phyloP scores from a whole-genome alignment of 495 filamentous ascomycete species.

The Bombardia bombarda region DNA sequence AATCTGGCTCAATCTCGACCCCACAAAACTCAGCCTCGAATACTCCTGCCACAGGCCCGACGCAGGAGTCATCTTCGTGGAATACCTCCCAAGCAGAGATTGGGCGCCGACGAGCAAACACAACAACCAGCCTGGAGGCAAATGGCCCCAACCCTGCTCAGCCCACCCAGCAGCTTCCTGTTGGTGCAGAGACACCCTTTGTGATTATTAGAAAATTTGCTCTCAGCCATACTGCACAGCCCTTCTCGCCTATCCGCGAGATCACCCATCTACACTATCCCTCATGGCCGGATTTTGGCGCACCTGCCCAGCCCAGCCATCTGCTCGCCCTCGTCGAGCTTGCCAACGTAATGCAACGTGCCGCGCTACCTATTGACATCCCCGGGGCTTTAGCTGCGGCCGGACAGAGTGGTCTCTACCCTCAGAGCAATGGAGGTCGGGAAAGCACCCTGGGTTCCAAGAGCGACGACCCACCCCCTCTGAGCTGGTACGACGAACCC shows the following conservation, averaged over 20 bases:
- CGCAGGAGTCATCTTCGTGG: conserved; percentile 1
- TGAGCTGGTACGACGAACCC: conserved; percentile 42
- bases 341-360: conserved; percentile 55
- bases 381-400: conserved; percentile 28
- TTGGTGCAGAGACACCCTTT: conserved; percentile 51
- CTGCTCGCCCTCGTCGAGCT: conserved; percentile 82
- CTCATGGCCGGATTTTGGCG: conserved; percentile 93
- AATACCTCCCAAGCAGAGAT: conserved; percentile 7
- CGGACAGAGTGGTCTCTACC: neutral
- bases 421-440: neutral
- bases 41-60: neutral
- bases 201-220: conserved; percentile 84
- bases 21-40: conserved; percentile 16
- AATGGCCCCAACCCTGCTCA: conserved; percentile 18
- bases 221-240: conserved; percentile 64
- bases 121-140: conserved; percentile 22
- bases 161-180: conserved; percentile 2
- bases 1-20: conserved; percentile 13
- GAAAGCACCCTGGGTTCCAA: neutral
- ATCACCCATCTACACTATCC: conserved; percentile 94
- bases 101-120: conserved; percentile 37
- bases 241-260: conserved; percentile 82
- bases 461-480: conserved; percentile 7
- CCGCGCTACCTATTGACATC: conserved; percentile 30
- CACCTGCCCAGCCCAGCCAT: conserved; percentile 80